Evolutionary conservation across 805 yeast species (phyloP), one percentile per base, ranked within the genome.

Genomic region (Candida hispaniensis): DNA sequence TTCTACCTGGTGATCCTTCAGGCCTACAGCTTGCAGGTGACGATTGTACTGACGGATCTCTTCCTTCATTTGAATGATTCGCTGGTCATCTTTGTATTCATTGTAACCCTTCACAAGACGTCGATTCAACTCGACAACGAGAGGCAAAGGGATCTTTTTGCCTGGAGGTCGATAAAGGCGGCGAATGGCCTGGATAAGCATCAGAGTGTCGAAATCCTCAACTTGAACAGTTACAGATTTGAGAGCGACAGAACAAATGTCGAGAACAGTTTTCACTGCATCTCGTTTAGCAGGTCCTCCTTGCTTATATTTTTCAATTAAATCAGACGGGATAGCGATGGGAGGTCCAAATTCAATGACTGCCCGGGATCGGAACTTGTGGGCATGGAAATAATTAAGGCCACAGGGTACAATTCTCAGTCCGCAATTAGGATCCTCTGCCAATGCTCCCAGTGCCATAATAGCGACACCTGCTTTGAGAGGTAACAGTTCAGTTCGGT

Each of bases 401-500:
- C 98, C 98, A 53, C 94, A 85, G 4, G 97, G 97, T 9, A 91
- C 93, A 46, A 88, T 82, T 47, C 76, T 75, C 4, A 88, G 88
- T 39, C 76, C 75, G 41, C 79, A 73, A 27, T 70, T 68, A 0
- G 91, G 83, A 47, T 80, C 70, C 41, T 72, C 66, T 14, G 75
- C 79, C 73, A 86, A 71, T 7, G 97, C 91, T 6, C 97, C 98
- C 18, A 91, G 64, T 0, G 97, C 98, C 97, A 88, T 91, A 39
- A 88, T 79, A 2, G 95, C 95, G 6, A 91, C 96, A 43, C 98
- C 98, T 1, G 97, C 95, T 53, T 91, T 88, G 46, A 88, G 63
- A 0, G 98, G 98, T 33, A 88, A 65, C 46, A 88, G 59, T 44
- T 83, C 93, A 0, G 97, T 75, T 46, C 98, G 67, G 55, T 88